Evolutionary conservation across 208 protist species (phyloP).

Genomic region (Trypanosoma mega): DNA sequence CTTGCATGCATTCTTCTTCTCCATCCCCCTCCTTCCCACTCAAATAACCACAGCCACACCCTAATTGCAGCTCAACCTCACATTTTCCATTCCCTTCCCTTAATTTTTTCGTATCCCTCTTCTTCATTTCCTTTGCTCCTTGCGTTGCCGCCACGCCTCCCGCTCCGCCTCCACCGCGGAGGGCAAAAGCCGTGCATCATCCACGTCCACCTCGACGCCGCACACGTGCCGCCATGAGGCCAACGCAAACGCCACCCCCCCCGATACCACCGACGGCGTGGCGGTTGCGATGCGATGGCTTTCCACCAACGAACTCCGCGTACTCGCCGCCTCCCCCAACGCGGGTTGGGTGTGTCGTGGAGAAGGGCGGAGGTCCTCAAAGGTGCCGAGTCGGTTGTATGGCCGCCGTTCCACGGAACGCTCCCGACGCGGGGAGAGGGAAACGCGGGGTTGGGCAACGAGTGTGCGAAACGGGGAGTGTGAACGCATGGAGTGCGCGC

Average conservation of each 20-base stretch:
- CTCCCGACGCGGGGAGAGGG: no score
- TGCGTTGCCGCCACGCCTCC: neutral
- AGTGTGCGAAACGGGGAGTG: no score
- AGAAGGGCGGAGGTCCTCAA: no score
- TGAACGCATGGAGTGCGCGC: no score
- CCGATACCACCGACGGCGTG: neutral
- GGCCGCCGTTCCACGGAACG: no score
- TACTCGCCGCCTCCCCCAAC: conserved; percentile 2
- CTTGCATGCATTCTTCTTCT: no score
- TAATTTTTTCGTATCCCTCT: neutral
- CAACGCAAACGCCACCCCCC: neutral
- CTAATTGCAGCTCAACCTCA: no score
- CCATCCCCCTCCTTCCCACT: no score
- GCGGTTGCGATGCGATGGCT: neutral
- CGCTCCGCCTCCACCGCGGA: neutral
- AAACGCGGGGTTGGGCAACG: no score
- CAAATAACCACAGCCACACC: no score
- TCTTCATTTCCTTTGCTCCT: neutral
- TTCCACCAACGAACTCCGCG: conserved; percentile 7
- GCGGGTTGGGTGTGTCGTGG: neutral
- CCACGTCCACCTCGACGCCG: conserved; percentile 19
- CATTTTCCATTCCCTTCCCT: neutral
- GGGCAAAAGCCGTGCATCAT: conserved; percentile 8
- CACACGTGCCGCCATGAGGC: conserved; percentile 1
- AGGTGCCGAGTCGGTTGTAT: no score